A percentile compares a stretch with the other conserved stretches of the same genome.
Evolutionary conservation across 2,329 filamentous ascomycete species (phyloP).

Genomic region (Rutstroemia sp.): DNA sequence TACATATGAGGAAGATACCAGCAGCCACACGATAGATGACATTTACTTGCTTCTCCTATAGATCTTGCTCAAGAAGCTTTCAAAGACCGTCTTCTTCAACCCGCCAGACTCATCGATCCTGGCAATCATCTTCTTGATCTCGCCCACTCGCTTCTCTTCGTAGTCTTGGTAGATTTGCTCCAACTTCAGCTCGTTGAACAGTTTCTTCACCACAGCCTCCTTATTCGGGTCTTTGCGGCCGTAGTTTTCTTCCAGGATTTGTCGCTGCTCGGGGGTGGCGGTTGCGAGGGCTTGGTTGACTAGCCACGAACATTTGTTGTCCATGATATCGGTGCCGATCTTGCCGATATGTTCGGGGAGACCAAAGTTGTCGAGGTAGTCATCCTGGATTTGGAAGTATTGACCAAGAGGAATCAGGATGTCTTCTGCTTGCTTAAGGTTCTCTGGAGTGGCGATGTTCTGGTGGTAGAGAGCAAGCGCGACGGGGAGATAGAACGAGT

Average conservation of each 20-base stretch:
- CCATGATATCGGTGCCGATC: slow-evolving; percentile 97
- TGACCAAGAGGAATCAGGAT: slow-evolving; percentile 96
- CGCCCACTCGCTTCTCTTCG: slow-evolving; percentile 78
- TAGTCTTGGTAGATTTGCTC: slow-evolving; percentile 80
- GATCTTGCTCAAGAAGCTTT: slow-evolving; percentile 88
- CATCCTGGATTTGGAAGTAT: slow-evolving; percentile 99
- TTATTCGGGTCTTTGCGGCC: slow-evolving; percentile 79
- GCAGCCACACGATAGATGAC: neutral
- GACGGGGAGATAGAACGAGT: slow-evolving; percentile 97
- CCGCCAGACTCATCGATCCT: slow-evolving; percentile 79
- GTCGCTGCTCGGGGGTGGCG: slow-evolving; percentile 76
- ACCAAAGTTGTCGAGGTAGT: slow-evolving; percentile 97
- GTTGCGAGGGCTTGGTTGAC: slow-evolving; percentile 87
- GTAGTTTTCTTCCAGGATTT: slow-evolving; percentile 86
- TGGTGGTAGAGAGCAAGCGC: slow-evolving; percentile 83
- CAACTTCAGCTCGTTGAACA: slow-evolving; percentile 80
- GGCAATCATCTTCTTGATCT: slow-evolving; percentile 68
- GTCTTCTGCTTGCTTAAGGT: slow-evolving; percentile 80
- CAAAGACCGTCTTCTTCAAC: slow-evolving; percentile 84
- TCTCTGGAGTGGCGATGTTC: slow-evolving; percentile 76
- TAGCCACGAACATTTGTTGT: slow-evolving; percentile 99
- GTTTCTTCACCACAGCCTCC: slow-evolving; percentile 79
- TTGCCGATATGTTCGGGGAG: slow-evolving; percentile 91
- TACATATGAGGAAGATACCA: neutral
- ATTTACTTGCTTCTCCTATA: slow-evolving; percentile 96